Evolutionary conservation across 306 rosid genomes (phyloP).

Genomic region (Acacia acuminata): DNA sequence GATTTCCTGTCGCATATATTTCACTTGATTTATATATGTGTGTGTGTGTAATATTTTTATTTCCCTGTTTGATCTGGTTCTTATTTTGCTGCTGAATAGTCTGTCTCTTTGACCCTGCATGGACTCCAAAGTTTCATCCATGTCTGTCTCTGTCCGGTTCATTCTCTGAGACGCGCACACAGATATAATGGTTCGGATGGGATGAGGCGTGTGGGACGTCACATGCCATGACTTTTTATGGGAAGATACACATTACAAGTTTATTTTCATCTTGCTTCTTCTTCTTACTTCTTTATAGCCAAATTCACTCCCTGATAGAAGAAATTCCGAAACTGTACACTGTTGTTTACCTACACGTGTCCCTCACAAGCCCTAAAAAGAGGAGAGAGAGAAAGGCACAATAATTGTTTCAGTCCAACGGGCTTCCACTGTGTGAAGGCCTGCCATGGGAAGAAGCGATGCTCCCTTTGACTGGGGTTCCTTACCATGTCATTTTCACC

Average conservation of each 20-base stretch:
- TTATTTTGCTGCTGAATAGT: not conserved
- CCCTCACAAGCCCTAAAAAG: constrained; percentile 32
- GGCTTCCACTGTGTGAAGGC: constrained; percentile 43
- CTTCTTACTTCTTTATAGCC: not conserved
- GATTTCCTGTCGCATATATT: not conserved
- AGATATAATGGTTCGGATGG: constrained; percentile 27
- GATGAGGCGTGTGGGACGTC: constrained; percentile 35
- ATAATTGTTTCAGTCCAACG: constrained; percentile 62
- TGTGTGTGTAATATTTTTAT: not conserved
- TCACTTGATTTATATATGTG: not conserved
- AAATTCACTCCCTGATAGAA: not conserved
- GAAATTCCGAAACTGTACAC: not conserved
- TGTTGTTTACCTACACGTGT: constrained; percentile 48
- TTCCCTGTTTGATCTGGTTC: not conserved
- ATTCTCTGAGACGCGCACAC: constrained; percentile 1
- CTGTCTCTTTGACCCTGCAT: constrained; percentile 26
- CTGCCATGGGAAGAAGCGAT: constrained; percentile 45
- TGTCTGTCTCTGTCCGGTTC: constrained; percentile 19
- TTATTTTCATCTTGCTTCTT: not conserved
- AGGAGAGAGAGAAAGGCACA: constrained; percentile 45
- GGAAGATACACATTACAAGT: constrained; percentile 36
- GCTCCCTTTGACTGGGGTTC: constrained; percentile 74
- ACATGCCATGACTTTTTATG: constrained; percentile 41
- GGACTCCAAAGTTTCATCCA: constrained; percentile 22
- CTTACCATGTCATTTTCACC: constrained; percentile 66